Base-by-base conservation (phyloP, 2,329 filamentous ascomycete genomes). In the Aspergillus tubingensis region DNA sequence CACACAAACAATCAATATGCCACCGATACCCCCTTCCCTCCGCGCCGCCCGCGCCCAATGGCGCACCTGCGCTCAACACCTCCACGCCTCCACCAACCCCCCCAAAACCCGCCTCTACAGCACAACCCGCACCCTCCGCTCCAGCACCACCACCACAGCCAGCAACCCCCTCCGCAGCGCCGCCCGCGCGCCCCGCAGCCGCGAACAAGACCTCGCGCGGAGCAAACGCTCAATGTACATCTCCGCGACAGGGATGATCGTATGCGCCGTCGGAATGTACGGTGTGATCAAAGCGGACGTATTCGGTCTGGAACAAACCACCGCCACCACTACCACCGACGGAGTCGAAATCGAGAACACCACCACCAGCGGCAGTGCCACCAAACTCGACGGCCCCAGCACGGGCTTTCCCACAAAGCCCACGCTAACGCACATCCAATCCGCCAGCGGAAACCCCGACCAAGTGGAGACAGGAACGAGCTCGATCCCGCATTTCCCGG, bases 381-480 rank as follows among this genome's bases (percentile, higher is more conserved):
- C 77, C 41, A 76, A 75, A 51, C 69, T 79, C 51, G 79, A 80
- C 43, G 79, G 77, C 1, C 77, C 79, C 0, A 53, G 69, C 2
- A 36, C 32, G 0, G 77, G 77, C 0, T 75, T 79, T 60, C 64
- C 71, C 2, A 70, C 66, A 17, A 69, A 70, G 15, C 68, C 73
- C 0, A 74, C 74, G 0, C 62, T 76, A 8, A 74, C 76, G 21
- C 70, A 72, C 4, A 70, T 79, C 8, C 65, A 79, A 36, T 5
- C 32, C 77, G 71, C 82, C 79, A 66, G 80, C 17, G 82, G 90
- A 13, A 11, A 25, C 15, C 88, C 89, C 44, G 82, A 95, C 72
- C 81, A 95, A 47, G 88, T 96, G 0, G 85, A 89, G 15, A 96
- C 92, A 0, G 92, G 92, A 13, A 92, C 93, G 67, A 88, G 83